Evolutionary conservation across 352 stramenopile species (phyloP).

Genomic region (Globisporangium canariense): DNA sequence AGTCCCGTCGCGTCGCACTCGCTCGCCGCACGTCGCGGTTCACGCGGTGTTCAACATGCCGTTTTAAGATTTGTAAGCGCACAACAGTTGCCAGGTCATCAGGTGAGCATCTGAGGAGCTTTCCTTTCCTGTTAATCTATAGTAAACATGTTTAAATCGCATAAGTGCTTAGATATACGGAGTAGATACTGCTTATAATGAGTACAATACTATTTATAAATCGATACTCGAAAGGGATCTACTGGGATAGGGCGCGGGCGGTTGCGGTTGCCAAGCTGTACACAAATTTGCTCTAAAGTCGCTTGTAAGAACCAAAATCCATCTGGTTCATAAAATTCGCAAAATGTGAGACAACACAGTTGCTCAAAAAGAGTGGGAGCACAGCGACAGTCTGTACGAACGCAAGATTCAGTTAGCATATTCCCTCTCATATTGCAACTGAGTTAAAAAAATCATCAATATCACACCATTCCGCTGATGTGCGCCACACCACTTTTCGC

Average conservation of each 20-base stretch:
- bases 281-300: background rate
- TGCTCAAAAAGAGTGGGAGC: background rate
- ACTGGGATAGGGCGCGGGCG: background rate
- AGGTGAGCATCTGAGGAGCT: background rate
- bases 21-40: too few relatives aligned
- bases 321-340: background rate
- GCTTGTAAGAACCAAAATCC: background rate
- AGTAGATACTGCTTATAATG: background rate
- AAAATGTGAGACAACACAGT: background rate
- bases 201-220: background rate
- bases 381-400: too few relatives aligned
- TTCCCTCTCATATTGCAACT: background rate
- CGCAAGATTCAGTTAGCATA: background rate
- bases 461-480: background rate
- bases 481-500: too few relatives aligned
- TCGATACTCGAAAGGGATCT: background rate
- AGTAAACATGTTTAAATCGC: background rate
- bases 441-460: background rate
- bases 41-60: too few relatives aligned
- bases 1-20: too few relatives aligned
- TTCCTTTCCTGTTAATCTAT: background rate
- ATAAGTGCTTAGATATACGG: background rate
- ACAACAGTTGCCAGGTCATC: background rate
- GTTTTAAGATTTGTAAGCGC: background rate
- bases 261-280: background rate